A percentile compares a stretch with the other conserved stretches of the same genome.
phyloP scores from a whole-genome alignment of 1,139 yeast species.

The Yamadazyma sp. region DNA sequence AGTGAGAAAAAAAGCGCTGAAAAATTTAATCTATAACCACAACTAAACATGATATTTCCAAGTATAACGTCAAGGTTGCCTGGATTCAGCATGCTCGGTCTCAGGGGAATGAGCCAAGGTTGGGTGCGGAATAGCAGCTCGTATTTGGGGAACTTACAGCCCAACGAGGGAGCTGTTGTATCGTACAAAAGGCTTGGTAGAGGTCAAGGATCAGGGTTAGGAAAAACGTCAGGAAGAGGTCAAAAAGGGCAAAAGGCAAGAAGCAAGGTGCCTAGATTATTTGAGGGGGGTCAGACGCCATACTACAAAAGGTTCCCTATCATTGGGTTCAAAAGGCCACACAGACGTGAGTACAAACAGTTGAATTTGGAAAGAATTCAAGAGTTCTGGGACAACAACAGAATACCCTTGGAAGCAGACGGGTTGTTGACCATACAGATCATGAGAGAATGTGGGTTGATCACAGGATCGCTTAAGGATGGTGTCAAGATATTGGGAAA shows the following conservation, averaged over 20 bases:
- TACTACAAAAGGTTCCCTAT: slow-evolving; percentile 87
- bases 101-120: slow-evolving; percentile 15
- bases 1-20: slow-evolving; percentile 4
- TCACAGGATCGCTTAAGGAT: slow-evolving; percentile 69
- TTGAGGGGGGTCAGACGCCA: slow-evolving; percentile 99
- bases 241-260: slow-evolving; percentile 99
- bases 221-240: slow-evolving; percentile 97
- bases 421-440: slow-evolving; percentile 59
- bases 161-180: slow-evolving; percentile 42
- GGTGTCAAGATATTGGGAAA: slow-evolving; percentile 83
- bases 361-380: slow-evolving; percentile 60
- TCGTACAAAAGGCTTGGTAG: slow-evolving; percentile 80
- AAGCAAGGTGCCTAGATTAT: slow-evolving; percentile 86
- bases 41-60: slow-evolving; percentile 6
- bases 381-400: slow-evolving; percentile 65
- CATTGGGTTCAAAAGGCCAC: slow-evolving; percentile 74
- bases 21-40: slow-evolving; percentile 2
- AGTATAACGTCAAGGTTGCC: slow-evolving; percentile 8
- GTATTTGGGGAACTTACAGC: slow-evolving; percentile 38
- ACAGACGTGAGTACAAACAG: slow-evolving; percentile 49
- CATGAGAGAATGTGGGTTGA: slow-evolving; percentile 73
- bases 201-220: slow-evolving; percentile 92
- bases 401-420: slow-evolving; percentile 61
- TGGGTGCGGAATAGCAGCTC: slow-evolving; percentile 21
- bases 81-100: slow-evolving; percentile 1